These are phyloP conservation scores for Monoraphidium neglectum DNA, from an alignment of 139 green algal genomes.

Conservation along the genomic window DNA sequence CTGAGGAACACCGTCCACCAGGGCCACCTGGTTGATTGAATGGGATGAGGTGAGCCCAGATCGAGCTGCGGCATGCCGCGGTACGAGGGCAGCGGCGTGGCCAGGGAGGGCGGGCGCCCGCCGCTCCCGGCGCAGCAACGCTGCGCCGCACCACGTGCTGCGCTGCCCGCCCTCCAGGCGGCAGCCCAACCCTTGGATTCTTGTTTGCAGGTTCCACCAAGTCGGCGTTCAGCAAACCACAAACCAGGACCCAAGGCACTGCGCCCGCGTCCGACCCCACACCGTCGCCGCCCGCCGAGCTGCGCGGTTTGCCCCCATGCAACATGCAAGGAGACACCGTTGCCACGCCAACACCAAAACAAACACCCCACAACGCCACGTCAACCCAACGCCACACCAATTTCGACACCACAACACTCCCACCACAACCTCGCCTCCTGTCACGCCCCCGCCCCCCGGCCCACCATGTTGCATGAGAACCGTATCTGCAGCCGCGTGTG, in stretches of 20 bases:
- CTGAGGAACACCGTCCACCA: constrained; percentile 63
- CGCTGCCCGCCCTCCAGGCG: not conserved
- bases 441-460: too few relatives aligned
- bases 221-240: too few relatives aligned
- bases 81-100: not conserved
- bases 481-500: constrained; percentile 79
- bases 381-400: too few relatives aligned
- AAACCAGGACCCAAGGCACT: too few relatives aligned
- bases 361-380: too few relatives aligned
- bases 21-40: constrained; percentile 47
- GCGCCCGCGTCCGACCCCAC: not conserved
- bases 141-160: not conserved
- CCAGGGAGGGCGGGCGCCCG: not conserved
- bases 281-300: not conserved
- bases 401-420: too few relatives aligned
- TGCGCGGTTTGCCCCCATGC: not conserved
- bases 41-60: not conserved
- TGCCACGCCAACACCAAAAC: not conserved
- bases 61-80: not conserved
- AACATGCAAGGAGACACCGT: not conserved
- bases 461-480: constrained; percentile 85
- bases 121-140: not conserved
- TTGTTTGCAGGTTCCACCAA: constrained; percentile 1
- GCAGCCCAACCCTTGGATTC: not conserved
- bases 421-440: too few relatives aligned